Conservation (phyloP, 2,329 filamentous ascomycete species). For the Chaetomium olivaceum region DNA sequence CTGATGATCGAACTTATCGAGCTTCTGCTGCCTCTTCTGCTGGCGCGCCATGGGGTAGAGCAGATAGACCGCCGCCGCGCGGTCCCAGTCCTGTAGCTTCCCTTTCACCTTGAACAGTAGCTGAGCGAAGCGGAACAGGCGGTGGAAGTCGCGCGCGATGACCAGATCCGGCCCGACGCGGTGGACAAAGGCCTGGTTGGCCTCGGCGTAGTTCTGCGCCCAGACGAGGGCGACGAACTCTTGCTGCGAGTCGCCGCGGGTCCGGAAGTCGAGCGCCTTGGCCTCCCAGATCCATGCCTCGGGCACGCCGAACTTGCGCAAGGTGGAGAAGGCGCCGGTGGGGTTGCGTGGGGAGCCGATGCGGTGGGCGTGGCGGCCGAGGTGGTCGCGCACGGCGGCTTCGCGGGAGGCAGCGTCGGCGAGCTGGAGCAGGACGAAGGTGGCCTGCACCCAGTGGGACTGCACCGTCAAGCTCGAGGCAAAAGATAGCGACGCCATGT, state of each 20-base stretch:
- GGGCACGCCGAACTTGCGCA: conserved; percentile 69
- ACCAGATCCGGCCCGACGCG: conserved; percentile 80
- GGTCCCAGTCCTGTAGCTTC: conserved; percentile 70
- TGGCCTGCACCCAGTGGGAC: conserved; percentile 67
- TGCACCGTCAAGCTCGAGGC: conserved; percentile 62
- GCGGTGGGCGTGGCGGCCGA: conserved; percentile 68
- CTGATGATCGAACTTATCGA: conserved; percentile 36
- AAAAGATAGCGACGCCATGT: conserved; percentile 67
- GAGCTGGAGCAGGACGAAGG: conserved; percentile 80
- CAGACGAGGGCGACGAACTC: conserved; percentile 81
- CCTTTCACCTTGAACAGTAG: conserved; percentile 72
- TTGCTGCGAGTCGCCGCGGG: conserved; percentile 65
- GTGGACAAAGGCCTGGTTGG: conserved; percentile 78
- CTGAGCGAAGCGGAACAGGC: conserved; percentile 53
- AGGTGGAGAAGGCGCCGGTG: conserved; percentile 59
- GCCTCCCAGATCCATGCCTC: conserved; percentile 81
- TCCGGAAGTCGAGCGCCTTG: conserved; percentile 78
- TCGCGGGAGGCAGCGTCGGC: conserved; percentile 62
- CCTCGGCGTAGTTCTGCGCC: conserved; percentile 74
- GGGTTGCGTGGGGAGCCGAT: conserved; percentile 60
- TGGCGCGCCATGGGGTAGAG: conserved; percentile 56
- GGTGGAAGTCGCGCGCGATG: conserved; percentile 76
- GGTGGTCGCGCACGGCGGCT: conserved; percentile 69
- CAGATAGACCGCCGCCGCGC: conserved; percentile 77
- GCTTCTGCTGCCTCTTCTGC: conserved; percentile 39